Conservation (phyloP, 306 rosid species). For the Citrullus amarus region DNA sequence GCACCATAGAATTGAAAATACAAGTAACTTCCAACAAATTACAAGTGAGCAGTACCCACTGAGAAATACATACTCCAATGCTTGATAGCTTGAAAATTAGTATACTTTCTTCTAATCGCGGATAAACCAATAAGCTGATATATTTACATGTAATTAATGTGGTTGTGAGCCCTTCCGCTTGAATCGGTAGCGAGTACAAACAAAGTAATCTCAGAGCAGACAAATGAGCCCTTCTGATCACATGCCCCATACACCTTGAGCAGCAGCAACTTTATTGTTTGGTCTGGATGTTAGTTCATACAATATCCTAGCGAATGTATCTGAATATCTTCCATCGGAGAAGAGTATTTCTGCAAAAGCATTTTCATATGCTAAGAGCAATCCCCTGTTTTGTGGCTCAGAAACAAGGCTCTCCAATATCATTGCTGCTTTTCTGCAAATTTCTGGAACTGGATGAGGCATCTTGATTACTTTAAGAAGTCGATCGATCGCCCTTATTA, state of each 20-base stretch:
- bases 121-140: not conserved
- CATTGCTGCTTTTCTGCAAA: slow-evolving; percentile 93
- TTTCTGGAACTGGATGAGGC: slow-evolving; percentile 89
- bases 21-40: not conserved
- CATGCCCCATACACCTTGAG: slow-evolving; percentile 99
- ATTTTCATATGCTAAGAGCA: slow-evolving; percentile 77
- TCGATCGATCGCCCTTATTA: slow-evolving; percentile 82
- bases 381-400: slow-evolving; percentile 78
- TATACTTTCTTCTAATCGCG: not conserved
- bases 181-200: not conserved
- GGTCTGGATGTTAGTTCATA: slow-evolving; percentile 90
- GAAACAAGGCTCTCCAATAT: slow-evolving; percentile 86
- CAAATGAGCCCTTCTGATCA: slow-evolving; percentile 9
- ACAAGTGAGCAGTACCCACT: not conserved
- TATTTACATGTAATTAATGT: not conserved
- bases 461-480: slow-evolving; percentile 67
- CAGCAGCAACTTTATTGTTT: slow-evolving; percentile 58
- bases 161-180: not conserved
- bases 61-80: not conserved
- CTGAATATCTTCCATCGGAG: slow-evolving; percentile 64
- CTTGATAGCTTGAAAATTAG: not conserved
- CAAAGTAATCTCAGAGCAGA: not conserved
- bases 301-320: slow-evolving; percentile 81
- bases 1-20: not conserved
- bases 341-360: slow-evolving; percentile 90